Percentiles rank a stretch among this genome's conserved stretches.
phyloP scores from a whole-genome alignment of 2,329 filamentous ascomycete species.

The Neofusicoccum laricinum region DNA sequence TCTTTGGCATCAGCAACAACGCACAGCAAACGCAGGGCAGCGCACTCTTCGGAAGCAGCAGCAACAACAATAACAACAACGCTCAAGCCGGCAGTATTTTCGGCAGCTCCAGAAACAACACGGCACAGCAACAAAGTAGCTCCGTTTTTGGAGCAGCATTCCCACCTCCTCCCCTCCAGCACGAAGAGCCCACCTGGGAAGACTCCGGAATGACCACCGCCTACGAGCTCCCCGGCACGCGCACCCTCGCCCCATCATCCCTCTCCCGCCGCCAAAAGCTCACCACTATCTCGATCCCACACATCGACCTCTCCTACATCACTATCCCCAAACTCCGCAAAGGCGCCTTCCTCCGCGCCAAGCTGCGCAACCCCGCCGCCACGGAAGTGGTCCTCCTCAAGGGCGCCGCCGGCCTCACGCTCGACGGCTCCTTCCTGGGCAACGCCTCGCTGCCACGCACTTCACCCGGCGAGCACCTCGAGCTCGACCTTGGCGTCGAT shows the following conservation, averaged over 20 bases:
- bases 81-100: neutral
- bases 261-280: slow-evolving; percentile 50
- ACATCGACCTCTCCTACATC: slow-evolving; percentile 54
- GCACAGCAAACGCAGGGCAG: neutral
- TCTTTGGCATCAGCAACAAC: neutral
- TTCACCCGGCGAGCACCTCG: slow-evolving; percentile 53
- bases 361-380: slow-evolving; percentile 54
- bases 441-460: slow-evolving; percentile 56
- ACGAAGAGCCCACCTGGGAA: slow-evolving; percentile 39
- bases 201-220: slow-evolving; percentile 60
- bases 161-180: neutral
- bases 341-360: slow-evolving; percentile 59
- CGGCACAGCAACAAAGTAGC: neutral
- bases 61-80: neutral
- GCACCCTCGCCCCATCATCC: slow-evolving; percentile 53
- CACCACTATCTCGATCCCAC: slow-evolving; percentile 51
- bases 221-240: slow-evolving; percentile 59
- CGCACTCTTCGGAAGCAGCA: neutral
- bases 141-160: neutral
- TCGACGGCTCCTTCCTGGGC: slow-evolving; percentile 64
- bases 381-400: slow-evolving; percentile 51
- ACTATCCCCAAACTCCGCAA: slow-evolving; percentile 60
- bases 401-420: slow-evolving; percentile 56
- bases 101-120: neutral
- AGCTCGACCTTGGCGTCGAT: slow-evolving; percentile 58